phyloP scores from a whole-genome alignment of 2,329 filamentous ascomycete species.

The Sclerotinia trifoliorum region DNA sequence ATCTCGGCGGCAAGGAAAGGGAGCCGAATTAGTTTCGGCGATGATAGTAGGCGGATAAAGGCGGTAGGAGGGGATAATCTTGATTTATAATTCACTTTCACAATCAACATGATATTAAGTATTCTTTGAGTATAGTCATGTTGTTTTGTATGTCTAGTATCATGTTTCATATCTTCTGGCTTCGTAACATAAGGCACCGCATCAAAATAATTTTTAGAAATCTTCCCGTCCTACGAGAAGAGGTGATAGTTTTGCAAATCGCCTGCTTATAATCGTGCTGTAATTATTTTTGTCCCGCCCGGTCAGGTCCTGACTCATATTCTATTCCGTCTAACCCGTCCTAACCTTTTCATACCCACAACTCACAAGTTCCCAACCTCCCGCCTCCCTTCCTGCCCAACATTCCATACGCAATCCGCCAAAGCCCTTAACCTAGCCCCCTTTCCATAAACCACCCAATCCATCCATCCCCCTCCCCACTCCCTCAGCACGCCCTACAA shows the following conservation, averaged over 20 bases:
- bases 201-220: not conserved
- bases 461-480: not conserved
- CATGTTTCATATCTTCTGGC: not conserved
- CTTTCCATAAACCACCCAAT: not conserved
- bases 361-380: not conserved
- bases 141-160: not conserved
- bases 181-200: not conserved
- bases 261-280: not conserved
- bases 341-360: too few relatives aligned
- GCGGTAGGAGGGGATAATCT: too few relatives aligned
- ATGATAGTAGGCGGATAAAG: too few relatives aligned
- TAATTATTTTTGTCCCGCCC: not conserved
- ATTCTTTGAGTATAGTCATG: too few relatives aligned
- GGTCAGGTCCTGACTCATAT: not conserved
- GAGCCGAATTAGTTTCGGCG: too few relatives aligned
- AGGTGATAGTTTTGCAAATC: not conserved
- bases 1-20: too few relatives aligned
- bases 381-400: too few relatives aligned
- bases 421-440: constrained; percentile 2
- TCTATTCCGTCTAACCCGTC: too few relatives aligned
- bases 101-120: too few relatives aligned
- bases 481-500: constrained; percentile 6
- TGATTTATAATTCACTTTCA: too few relatives aligned
- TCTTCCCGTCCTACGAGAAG: not conserved
- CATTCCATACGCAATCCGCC: constrained; percentile 3